Evolutionary conservation across 257 asterid genomes (phyloP).

Genomic region (Petunia secreta): DNA sequence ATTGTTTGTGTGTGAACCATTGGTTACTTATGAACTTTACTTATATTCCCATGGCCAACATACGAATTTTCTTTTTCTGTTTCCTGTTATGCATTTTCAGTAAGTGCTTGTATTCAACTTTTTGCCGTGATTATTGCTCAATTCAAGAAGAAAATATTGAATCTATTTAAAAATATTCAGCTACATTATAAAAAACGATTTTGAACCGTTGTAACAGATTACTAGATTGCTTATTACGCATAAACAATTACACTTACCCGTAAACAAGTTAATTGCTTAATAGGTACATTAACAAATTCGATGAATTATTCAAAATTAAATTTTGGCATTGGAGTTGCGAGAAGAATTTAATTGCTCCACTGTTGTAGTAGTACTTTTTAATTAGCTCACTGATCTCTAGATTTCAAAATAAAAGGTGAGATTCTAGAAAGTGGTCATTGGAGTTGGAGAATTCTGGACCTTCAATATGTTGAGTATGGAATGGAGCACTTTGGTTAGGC

Average conservation of each 20-base stretch:
- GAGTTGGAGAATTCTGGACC: not conserved
- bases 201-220: not conserved
- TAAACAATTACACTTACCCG: not conserved
- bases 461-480: not conserved
- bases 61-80: not conserved
- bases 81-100: not conserved
- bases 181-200: too few species aligned
- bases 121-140: too few species aligned
- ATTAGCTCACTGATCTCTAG: not conserved
- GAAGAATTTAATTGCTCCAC: not conserved
- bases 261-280: not conserved
- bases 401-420: not conserved
- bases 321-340: not conserved
- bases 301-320: conserved; percentile 1
- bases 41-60: not conserved
- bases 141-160: too few species aligned
- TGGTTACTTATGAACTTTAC: not conserved
- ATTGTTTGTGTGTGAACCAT: not conserved
- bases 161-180: too few species aligned
- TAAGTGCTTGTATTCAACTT: too few species aligned
- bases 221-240: not conserved
- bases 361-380: not conserved
- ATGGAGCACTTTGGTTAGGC: not conserved
- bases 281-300: not conserved
- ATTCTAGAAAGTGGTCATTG: conserved; percentile 7